phyloP scores from a whole-genome alignment of 768 basidiomycete species.

The Suillus lakei region DNA sequence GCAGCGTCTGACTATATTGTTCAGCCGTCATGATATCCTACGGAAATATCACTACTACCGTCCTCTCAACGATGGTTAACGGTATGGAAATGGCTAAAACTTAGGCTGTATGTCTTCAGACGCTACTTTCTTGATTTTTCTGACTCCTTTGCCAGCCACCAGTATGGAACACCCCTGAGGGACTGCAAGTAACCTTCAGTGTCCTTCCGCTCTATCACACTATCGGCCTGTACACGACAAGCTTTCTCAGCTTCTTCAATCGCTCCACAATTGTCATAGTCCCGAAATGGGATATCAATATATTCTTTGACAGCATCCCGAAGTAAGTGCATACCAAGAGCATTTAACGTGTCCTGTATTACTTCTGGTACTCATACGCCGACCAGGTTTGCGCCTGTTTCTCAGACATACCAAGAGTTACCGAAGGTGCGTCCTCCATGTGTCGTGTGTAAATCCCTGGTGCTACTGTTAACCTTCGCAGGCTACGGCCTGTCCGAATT shows the following conservation, averaged over 20 bases:
- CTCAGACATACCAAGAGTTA: constrained; percentile 31
- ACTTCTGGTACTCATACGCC: constrained; percentile 12
- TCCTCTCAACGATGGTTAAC: constrained; percentile 40
- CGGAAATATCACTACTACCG: constrained; percentile 51
- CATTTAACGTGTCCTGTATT: neutral
- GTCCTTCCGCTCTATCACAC: constrained; percentile 67
- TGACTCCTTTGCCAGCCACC: constrained; percentile 44
- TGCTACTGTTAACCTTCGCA: constrained; percentile 22
- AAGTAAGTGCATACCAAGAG: constrained; percentile 43
- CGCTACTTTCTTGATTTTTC: constrained; percentile 52
- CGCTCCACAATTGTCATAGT: constrained; percentile 54
- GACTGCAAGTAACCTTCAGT: constrained; percentile 48
- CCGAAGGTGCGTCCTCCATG: constrained; percentile 44
- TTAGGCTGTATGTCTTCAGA: constrained; percentile 45
- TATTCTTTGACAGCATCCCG: constrained; percentile 51
- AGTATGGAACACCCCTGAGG: constrained; percentile 41
- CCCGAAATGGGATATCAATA: constrained; percentile 56
- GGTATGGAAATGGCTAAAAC: constrained; percentile 32
- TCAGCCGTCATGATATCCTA: constrained; percentile 69
- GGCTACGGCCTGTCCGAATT: constrained; percentile 69
- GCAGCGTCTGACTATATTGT: neutral
- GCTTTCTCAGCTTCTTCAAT: constrained; percentile 47
- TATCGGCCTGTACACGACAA: constrained; percentile 55
- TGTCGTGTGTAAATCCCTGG: neutral
- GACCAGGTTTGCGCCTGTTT: constrained; percentile 39